phyloP scores from a whole-genome alignment of 495 filamentous ascomycete species.

The Sordaria brevicollis region DNA sequence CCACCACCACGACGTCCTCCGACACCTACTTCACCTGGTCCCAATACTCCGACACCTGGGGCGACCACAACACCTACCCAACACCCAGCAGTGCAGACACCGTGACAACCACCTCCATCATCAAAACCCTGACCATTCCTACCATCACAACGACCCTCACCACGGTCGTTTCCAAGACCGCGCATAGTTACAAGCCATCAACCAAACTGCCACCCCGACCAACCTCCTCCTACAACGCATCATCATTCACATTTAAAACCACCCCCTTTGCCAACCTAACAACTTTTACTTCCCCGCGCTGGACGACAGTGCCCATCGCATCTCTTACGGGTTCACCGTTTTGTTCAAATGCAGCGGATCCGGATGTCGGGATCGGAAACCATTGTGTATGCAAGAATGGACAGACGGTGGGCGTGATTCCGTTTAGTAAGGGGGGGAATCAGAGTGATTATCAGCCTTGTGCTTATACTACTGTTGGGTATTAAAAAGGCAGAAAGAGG shows the following conservation, averaged over 20 bases:
- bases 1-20: neutral
- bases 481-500: neutral
- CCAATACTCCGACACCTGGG: neutral
- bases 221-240: no score
- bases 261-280: neutral
- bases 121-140: neutral
- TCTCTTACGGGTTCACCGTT: constrained; percentile 6
- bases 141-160: no score
- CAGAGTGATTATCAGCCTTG: constrained; percentile 12
- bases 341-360: constrained; percentile 8
- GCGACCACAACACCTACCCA: neutral
- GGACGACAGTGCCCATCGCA: constrained; percentile 9
- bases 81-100: neutral
- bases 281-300: neutral
- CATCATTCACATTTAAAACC: neutral
- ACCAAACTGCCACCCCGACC: neutral
- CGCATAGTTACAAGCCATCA: neutral
- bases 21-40: neutral
- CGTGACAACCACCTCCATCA: neutral
- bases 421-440: neutral
- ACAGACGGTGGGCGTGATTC: constrained; percentile 4
- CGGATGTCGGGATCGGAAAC: constrained; percentile 7
- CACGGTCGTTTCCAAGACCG: neutral
- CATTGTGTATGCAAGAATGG: constrained; percentile 13
- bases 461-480: constrained; percentile 11